A percentile compares a stretch with the other conserved stretches of the same genome.
Conservation (phyloP, 169 alveolate genomes). For the Blepharisma undulans region DNA sequence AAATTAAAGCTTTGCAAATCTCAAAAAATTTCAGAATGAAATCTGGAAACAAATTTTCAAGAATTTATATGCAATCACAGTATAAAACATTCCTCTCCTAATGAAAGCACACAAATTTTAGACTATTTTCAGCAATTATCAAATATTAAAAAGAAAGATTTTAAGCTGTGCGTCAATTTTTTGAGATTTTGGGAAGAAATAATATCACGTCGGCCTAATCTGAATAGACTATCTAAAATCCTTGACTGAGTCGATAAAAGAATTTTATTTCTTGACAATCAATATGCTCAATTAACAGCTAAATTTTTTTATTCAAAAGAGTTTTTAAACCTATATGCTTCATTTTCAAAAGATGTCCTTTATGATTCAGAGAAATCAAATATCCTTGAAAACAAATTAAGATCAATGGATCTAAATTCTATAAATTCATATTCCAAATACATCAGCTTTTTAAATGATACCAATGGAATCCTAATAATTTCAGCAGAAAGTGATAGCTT, state of each 20-base stretch:
- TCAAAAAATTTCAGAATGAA: background rate
- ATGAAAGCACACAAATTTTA: background rate
- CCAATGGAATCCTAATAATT: background rate
- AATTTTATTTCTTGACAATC: background rate
- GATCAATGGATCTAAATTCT: background rate
- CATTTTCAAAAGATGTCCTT: background rate
- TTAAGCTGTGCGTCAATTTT: background rate
- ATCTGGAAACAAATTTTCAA: background rate
- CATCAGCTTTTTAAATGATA: background rate
- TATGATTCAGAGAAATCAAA: background rate
- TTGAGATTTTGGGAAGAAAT: background rate
- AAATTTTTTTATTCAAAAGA: background rate
- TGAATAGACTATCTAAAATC: background rate
- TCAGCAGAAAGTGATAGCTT: background rate
- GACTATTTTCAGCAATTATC: background rate
- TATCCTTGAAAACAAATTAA: background rate
- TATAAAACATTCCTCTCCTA: background rate
- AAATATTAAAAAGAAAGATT: background rate
- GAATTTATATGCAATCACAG: background rate
- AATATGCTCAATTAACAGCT: background rate
- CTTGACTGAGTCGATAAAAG: background rate
- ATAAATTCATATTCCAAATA: background rate
- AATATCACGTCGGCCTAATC: background rate
- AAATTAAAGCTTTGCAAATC: background rate
- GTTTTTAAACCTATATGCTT: background rate